A percentile compares a stretch with the other conserved stretches of the same genome.
These are phyloP conservation scores for Chrysoporthe austroafricana DNA, from an alignment of 2,329 filamentous ascomycete species.

Conservation along the genomic window DNA sequence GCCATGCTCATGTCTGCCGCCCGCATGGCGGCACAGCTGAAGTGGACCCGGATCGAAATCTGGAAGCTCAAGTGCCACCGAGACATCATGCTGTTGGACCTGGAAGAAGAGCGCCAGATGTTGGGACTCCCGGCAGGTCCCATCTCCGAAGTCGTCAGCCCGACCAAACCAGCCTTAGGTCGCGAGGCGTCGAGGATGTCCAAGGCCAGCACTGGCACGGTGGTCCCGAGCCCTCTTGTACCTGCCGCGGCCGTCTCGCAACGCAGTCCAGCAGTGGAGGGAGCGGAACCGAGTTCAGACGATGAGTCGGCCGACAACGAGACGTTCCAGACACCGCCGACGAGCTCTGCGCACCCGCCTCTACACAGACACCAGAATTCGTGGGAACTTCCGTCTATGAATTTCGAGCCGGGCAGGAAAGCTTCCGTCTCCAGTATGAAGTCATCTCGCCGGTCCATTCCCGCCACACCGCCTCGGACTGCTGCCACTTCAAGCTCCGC, in stretches of 20 bases:
- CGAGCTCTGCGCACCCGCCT: conserved; percentile 42
- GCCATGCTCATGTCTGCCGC: conserved; percentile 83
- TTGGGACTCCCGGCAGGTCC: conserved; percentile 39
- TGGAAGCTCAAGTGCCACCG: conserved; percentile 90
- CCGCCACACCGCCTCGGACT: conserved; percentile 40
- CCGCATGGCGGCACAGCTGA: conserved; percentile 82
- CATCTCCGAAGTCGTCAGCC: conserved; percentile 29
- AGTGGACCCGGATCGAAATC: conserved; percentile 92
- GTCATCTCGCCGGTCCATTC: conserved; percentile 41
- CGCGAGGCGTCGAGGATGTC: conserved; percentile 41
- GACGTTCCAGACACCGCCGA: conserved; percentile 54
- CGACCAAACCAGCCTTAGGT: conserved; percentile 29
- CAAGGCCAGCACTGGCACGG: conserved; percentile 40
- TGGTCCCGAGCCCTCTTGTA: conserved; percentile 41
- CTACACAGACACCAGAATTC: conserved; percentile 47
- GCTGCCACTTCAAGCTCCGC: conserved; percentile 37
- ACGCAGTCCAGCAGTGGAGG: conserved; percentile 38
- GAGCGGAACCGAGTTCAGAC: conserved; percentile 37
- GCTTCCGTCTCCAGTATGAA: conserved; percentile 48
- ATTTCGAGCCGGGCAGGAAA: conserved; percentile 45
- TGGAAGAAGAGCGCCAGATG: conserved; percentile 73
- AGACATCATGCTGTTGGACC: conserved; percentile 82
- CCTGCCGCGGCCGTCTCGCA: conserved; percentile 38
- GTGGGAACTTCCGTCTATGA: conserved; percentile 46
- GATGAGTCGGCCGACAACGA: conserved; percentile 47